Evolutionary conservation across 2,329 filamentous ascomycete species (phyloP).

Genomic region (Thelonectria blattea): DNA sequence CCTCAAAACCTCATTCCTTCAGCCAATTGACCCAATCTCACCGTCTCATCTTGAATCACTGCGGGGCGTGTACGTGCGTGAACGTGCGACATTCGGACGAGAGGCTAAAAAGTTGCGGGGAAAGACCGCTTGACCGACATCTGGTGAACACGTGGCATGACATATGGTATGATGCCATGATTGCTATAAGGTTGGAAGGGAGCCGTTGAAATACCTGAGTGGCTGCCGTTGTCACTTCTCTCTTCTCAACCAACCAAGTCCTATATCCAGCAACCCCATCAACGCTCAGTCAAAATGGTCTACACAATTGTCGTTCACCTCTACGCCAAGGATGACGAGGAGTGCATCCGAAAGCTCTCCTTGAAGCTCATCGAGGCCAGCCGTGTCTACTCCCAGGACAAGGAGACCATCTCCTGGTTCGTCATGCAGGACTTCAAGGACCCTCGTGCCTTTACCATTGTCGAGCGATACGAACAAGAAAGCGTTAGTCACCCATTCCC

Average conservation of each 20-base stretch:
- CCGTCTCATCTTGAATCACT: not conserved
- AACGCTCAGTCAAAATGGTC: slow-evolving; percentile 57
- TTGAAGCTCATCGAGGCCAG: slow-evolving; percentile 79
- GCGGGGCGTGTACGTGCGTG: not conserved
- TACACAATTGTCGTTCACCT: slow-evolving; percentile 75
- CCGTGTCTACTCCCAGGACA: slow-evolving; percentile 73
- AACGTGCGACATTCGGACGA: slow-evolving; percentile 1
- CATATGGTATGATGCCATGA: not conserved
- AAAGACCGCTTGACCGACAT: not conserved
- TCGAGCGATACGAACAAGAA: slow-evolving; percentile 75
- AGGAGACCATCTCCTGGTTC: slow-evolving; percentile 74
- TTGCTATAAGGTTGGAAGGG: not conserved
- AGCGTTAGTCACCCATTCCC: slow-evolving; percentile 49
- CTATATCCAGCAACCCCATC: not conserved
- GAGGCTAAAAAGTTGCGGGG: slow-evolving; percentile 3
- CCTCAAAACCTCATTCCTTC: not conserved
- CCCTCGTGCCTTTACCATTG: slow-evolving; percentile 73
- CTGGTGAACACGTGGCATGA: not conserved
- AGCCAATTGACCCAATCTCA: not conserved
- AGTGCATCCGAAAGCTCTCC: slow-evolving; percentile 69
- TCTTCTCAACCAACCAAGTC: not conserved
- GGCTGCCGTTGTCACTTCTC: too few relatives aligned
- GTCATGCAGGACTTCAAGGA: slow-evolving; percentile 79
- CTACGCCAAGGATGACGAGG: slow-evolving; percentile 70
- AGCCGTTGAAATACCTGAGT: not conserved